phyloP scores from a whole-genome alignment of 129 eudicot species.

The Flaveria bidentis region DNA sequence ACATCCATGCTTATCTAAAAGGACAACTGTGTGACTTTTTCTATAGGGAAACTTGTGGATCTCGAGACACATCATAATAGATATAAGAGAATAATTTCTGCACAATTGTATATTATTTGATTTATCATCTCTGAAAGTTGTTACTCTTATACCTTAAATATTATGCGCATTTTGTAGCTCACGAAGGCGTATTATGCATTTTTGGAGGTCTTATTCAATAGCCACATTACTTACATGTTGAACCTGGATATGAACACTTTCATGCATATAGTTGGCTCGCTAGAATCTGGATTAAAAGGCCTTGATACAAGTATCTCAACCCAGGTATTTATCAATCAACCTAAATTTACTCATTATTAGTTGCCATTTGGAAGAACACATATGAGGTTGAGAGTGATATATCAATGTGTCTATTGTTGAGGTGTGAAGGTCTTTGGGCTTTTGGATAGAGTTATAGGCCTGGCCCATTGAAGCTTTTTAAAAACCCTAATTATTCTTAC shows the following conservation, averaged over 20 bases:
- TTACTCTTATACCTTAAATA: neutral
- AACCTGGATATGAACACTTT: conserved; percentile 79
- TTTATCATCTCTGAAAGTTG: neutral
- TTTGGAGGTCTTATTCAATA: conserved; percentile 88
- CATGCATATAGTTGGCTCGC: conserved; percentile 85
- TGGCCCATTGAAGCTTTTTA: no score
- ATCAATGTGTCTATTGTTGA: neutral
- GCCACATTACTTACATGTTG: conserved; percentile 72
- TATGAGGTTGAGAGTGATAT: neutral
- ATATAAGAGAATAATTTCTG: neutral
- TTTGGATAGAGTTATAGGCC: no score
- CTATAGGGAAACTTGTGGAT: conserved; percentile 1
- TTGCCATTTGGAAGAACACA: neutral
- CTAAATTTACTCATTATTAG: neutral
- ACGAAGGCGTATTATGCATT: conserved; percentile 90
- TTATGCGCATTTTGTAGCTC: conserved; percentile 52
- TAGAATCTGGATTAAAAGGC: conserved; percentile 93
- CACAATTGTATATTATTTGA: neutral
- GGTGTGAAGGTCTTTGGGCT: no score
- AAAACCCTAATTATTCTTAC: no score
- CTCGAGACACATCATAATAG: neutral
- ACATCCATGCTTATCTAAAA: neutral
- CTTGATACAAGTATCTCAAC: conserved; percentile 87
- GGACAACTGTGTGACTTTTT: neutral
- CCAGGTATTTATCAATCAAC: conserved; percentile 56